A percentile compares a stretch with the other conserved stretches of the same genome.
These are phyloP conservation scores for Acanthamoeba lenticulata DNA, from an alignment of 208 protist species.

Conservation along the genomic window DNA sequence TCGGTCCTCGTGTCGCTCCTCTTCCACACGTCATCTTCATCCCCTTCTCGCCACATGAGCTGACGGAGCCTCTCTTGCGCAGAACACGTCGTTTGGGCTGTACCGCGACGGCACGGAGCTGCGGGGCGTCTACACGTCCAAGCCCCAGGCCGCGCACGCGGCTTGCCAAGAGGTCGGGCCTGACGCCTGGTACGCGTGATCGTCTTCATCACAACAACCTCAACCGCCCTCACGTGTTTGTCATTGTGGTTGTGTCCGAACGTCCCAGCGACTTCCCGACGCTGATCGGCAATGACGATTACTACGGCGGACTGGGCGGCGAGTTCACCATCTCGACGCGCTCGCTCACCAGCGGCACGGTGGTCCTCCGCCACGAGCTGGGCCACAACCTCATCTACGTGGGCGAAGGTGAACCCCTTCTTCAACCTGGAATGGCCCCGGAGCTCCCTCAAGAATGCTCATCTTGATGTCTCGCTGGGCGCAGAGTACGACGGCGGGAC, in stretches of 20 bases:
- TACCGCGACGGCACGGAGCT: conserved; percentile 63
- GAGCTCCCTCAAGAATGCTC: no score
- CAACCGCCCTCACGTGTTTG: neutral
- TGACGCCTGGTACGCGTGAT: neutral
- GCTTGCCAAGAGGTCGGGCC: conserved; percentile 35
- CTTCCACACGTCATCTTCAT: neutral
- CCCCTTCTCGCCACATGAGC: no score
- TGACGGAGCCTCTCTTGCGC: no score
- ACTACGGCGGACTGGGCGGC: conserved; percentile 56
- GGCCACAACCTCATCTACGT: conserved; percentile 62
- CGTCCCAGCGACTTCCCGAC: conserved; percentile 39
- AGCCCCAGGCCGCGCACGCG: neutral
- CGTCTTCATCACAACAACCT: neutral
- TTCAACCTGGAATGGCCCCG: no score
- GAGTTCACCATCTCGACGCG: conserved; percentile 67
- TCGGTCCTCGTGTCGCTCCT: neutral
- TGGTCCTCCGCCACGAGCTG: conserved; percentile 57
- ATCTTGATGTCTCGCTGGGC: neutral
- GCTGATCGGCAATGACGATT: conserved; percentile 58
- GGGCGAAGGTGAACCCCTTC: neutral
- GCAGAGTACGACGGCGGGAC: conserved; percentile 33
- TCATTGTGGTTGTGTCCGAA: neutral
- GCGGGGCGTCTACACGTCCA: conserved; percentile 52
- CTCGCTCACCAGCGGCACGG: conserved; percentile 59
- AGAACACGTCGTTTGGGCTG: conserved; percentile 29